phyloP scores from a whole-genome alignment of 2,329 filamentous ascomycete species.

The Lachnellula suecica region DNA sequence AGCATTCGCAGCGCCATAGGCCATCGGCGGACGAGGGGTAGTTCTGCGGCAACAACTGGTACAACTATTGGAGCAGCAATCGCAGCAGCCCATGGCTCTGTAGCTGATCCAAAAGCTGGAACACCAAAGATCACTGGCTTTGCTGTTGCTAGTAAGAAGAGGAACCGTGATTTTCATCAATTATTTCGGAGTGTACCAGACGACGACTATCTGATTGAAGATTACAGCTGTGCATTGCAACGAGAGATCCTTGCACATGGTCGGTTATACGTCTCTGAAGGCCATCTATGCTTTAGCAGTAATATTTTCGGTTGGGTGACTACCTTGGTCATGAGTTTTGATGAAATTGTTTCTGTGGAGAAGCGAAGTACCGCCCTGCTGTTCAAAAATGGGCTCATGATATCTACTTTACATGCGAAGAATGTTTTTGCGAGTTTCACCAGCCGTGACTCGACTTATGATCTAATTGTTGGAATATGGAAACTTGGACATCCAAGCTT shows the following conservation, averaged over 20 bases:
- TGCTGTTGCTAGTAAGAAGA: conserved; percentile 91
- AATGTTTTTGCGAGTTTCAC: conserved; percentile 96
- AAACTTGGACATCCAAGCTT: conserved; percentile 92
- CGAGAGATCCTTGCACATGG: conserved; percentile 94
- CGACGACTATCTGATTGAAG: conserved; percentile 96
- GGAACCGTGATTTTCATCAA: conserved; percentile 92
- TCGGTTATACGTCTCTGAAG: conserved; percentile 92
- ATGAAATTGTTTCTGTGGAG: conserved; percentile 95
- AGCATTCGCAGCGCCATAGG: conserved; percentile 65
- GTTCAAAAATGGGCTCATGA: conserved; percentile 96
- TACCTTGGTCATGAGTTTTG: conserved; percentile 95
- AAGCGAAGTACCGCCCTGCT: conserved; percentile 94
- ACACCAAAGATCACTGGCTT: conserved; percentile 87
- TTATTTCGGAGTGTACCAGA: conserved; percentile 96
- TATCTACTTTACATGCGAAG: conserved; percentile 91
- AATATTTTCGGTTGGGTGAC: conserved; percentile 99
- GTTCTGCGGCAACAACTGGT: conserved; percentile 65
- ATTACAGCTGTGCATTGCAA: conserved; percentile 95
- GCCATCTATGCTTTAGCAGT: conserved; percentile 97
- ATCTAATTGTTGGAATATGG: conserved; percentile 97
- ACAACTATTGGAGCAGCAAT: conserved; percentile 69
- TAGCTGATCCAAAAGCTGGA: conserved; percentile 61
- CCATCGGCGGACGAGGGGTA: conserved; percentile 73
- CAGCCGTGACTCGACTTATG: conserved; percentile 92
- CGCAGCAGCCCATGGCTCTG: conserved; percentile 65